Percentiles rank a stretch among this genome's conserved stretches.
These are phyloP conservation scores for Plasmodium berghei DNA, from an alignment of 169 alveolate genomes.

Conservation along the genomic window DNA sequence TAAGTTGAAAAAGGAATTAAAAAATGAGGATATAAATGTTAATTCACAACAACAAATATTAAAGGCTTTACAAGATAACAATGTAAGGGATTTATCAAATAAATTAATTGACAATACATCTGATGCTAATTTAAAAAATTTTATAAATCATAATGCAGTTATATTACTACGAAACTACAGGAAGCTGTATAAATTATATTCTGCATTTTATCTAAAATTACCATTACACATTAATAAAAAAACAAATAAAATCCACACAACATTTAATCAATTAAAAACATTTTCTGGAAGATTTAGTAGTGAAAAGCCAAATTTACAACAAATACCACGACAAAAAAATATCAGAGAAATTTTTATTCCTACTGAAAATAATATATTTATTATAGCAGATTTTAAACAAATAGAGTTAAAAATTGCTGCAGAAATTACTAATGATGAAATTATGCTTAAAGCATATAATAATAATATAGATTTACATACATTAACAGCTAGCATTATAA, in stretches of 20 bases:
- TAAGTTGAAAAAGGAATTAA: constrained; percentile 78
- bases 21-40: constrained; percentile 79
- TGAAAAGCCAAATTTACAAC: constrained; percentile 91
- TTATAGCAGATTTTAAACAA: constrained; percentile 90
- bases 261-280: constrained; percentile 90
- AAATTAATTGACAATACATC: constrained; percentile 85
- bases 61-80: constrained; percentile 81
- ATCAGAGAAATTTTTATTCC: constrained; percentile 90
- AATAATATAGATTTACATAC: constrained; percentile 84
- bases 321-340: constrained; percentile 88
- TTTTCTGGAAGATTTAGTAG: constrained; percentile 92
- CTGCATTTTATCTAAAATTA: constrained; percentile 88
- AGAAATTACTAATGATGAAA: constrained; percentile 88
- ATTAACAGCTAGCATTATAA: constrained; percentile 85
- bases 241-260: constrained; percentile 88
- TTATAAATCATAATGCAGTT: constrained; percentile 86
- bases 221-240: constrained; percentile 85
- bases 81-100: constrained; percentile 81
- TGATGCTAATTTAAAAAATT: constrained; percentile 84
- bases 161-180: constrained; percentile 86
- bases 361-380: constrained; percentile 80
- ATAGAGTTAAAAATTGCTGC: constrained; percentile 91
- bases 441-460: constrained; percentile 88
- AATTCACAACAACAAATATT: constrained; percentile 89
- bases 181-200: constrained; percentile 85